Evolutionary conservation across 495 filamentous ascomycete genomes (phyloP).

Genomic region (Chaetomidium leptoderma): DNA sequence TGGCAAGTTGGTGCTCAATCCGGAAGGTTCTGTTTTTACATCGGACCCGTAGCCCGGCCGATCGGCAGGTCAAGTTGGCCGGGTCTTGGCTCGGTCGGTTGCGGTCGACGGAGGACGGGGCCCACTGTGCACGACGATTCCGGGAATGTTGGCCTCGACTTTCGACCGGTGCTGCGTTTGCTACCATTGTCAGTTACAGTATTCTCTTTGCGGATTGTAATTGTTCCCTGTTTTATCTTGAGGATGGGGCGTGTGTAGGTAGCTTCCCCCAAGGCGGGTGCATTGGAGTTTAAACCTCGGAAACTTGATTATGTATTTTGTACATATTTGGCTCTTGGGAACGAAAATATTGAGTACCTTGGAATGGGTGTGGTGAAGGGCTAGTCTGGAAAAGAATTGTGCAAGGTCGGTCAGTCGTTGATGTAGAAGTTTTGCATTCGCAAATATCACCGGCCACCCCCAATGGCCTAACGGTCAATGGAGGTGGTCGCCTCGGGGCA

Average conservation of each 20-base stretch:
- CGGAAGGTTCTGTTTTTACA: background rate
- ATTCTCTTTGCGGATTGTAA: no score
- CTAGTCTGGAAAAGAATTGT: background rate
- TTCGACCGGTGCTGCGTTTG: no score
- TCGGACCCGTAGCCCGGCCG: background rate
- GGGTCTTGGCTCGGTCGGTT: background rate
- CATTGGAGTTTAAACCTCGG: no score
- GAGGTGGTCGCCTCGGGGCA: background rate
- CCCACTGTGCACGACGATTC: no score
- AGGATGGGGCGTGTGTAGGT: no score
- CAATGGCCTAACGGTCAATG: background rate
- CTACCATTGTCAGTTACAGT: no score
- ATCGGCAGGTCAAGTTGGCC: background rate
- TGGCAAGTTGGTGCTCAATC: background rate
- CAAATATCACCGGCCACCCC: background rate
- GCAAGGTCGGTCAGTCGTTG: background rate
- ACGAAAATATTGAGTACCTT: background rate
- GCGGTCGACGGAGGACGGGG: background rate
- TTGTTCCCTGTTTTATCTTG: background rate
- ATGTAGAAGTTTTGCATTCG: background rate
- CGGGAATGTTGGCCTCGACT: no score
- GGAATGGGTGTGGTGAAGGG: background rate
- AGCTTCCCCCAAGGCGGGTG: no score
- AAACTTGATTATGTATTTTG: background rate
- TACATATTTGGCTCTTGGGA: no score